Conservation (phyloP, 2,329 filamentous ascomycete species). For the Sporothrix globosa region DNA sequence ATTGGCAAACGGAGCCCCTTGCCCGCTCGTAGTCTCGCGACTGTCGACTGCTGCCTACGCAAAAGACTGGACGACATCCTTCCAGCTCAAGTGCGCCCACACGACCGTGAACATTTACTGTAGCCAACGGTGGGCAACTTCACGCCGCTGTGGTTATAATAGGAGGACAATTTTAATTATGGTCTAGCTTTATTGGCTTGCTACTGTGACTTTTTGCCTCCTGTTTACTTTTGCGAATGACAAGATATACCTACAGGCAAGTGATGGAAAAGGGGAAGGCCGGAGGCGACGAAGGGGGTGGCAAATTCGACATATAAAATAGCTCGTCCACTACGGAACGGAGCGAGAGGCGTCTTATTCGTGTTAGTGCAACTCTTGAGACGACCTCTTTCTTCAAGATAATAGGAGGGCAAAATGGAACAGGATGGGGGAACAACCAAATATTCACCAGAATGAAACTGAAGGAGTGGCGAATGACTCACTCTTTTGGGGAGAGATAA, state of each 20-base stretch:
- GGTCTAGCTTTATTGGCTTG: constrained; percentile 2
- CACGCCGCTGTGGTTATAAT: neutral
- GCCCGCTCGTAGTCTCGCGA: neutral
- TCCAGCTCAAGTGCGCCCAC: neutral
- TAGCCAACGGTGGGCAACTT: neutral
- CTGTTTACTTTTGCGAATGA: neutral
- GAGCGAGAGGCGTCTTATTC: neutral
- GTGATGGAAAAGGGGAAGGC: neutral
- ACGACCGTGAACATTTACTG: neutral
- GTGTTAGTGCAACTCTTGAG: neutral
- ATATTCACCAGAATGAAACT: neutral
- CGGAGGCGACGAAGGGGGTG: constrained; percentile 5
- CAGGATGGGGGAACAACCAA: neutral
- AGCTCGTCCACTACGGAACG: constrained; percentile 16
- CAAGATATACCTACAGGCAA: neutral
- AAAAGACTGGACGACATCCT: neutral
- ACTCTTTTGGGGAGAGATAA: neutral
- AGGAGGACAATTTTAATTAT: neutral
- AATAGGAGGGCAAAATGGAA: neutral
- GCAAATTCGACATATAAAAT: neutral
- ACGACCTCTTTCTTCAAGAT: neutral
- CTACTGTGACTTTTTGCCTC: neutral
- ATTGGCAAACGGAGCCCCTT: neutral
- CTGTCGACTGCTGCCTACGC: constrained; percentile 19
- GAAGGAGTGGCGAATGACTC: constrained; percentile 29